Conservation (phyloP, 2,329 filamentous ascomycete genomes). For the Eurotiales sp. region DNA sequence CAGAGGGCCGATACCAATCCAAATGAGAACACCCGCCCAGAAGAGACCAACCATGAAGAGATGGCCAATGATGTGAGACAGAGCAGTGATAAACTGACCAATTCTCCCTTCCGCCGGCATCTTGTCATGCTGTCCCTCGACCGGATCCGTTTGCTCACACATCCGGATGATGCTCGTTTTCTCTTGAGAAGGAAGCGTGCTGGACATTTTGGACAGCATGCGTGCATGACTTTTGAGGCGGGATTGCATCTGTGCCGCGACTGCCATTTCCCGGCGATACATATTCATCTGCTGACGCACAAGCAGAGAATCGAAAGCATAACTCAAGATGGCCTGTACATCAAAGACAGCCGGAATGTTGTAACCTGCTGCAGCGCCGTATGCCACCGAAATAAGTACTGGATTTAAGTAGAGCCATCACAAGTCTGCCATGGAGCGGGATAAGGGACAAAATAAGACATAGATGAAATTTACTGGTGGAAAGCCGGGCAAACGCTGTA, state of each 20-base stretch:
- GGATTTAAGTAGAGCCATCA: too few species aligned
- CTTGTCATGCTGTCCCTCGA: neutral
- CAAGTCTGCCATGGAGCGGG: too few species aligned
- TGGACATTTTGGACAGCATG: constrained; percentile 15
- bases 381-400: constrained; percentile 23
- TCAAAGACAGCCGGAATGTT: too few species aligned
- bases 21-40: constrained; percentile 6
- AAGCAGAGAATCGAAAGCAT: constrained; percentile 30
- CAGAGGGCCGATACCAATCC: constrained; percentile 13
- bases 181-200: neutral
- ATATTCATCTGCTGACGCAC: constrained; percentile 30
- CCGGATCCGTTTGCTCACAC: too few species aligned
- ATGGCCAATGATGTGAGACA: constrained; percentile 1
- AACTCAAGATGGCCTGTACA: constrained; percentile 30
- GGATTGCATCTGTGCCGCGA: constrained; percentile 19
- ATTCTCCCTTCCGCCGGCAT: neutral
- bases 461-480: too few species aligned
- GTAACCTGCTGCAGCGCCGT: constrained; percentile 25
- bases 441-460: too few species aligned
- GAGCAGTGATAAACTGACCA: neutral
- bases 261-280: constrained; percentile 17
- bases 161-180: neutral
- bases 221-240: constrained; percentile 19
- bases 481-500: too few species aligned
- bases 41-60: constrained; percentile 21